Percentiles rank a stretch among this genome's conserved stretches.
These are phyloP conservation scores for Larix kaempferi DNA, from an alignment of 75 land plant genomes.

Conservation along the genomic window DNA sequence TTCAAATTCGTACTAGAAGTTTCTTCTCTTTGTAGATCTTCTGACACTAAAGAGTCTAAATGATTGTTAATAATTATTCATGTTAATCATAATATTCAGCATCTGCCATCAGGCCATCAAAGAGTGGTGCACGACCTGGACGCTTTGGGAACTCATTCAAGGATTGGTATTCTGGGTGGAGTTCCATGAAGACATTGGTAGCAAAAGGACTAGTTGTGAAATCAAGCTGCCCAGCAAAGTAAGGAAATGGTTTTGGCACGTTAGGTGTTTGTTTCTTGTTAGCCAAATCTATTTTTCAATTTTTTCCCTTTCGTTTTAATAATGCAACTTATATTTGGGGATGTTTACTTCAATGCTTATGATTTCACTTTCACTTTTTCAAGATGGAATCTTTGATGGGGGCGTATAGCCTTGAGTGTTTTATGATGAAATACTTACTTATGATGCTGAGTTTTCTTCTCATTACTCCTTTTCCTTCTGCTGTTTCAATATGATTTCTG, in stretches of 20 bases:
- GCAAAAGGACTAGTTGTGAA: conserved; percentile 79
- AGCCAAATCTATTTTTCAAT: neutral
- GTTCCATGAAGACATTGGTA: conserved; percentile 86
- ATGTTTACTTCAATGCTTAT: no score
- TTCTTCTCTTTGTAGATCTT: neutral
- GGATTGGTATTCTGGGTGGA: conserved; percentile 24
- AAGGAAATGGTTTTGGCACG: conserved; percentile 13
- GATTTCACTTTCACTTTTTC: no score
- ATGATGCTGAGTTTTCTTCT: no score
- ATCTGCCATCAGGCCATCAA: conserved; percentile 52
- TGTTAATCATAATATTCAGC: conserved; percentile 6
- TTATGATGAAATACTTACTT: no score
- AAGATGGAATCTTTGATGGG: no score
- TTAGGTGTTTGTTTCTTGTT: neutral
- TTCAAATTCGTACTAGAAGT: neutral
- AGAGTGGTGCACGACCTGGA: conserved; percentile 51
- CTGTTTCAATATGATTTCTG: no score
- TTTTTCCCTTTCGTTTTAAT: no score
- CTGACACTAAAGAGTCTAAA: neutral
- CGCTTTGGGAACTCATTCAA: conserved; percentile 14
- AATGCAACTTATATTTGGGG: no score
- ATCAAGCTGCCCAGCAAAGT: conserved; percentile 93
- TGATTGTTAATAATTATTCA: neutral
- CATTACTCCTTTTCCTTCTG: no score
- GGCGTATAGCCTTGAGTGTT: no score